These are phyloP conservation scores for Dendrostoma leiphaemia DNA, from an alignment of 2,329 filamentous ascomycete genomes.

Conservation along the genomic window DNA sequence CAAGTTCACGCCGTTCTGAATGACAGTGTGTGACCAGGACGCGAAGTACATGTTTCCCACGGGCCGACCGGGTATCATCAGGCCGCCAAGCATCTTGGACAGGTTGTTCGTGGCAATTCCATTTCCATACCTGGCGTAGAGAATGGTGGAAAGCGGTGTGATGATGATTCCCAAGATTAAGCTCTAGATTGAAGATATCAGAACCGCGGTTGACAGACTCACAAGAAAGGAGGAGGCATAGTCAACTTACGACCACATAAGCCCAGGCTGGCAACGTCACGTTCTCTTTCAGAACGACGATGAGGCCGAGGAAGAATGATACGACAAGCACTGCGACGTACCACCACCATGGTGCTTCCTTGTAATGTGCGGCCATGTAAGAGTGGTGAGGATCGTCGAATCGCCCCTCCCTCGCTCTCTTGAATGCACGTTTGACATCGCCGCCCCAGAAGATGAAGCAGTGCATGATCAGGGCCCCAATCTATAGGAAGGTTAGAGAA, in stretches of 20 bases:
- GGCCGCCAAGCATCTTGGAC: slow-evolving; percentile 55
- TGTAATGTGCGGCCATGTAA: slow-evolving; percentile 52
- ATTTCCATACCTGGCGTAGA: slow-evolving; percentile 53
- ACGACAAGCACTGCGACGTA: slow-evolving; percentile 38
- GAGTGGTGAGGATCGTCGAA: slow-evolving; percentile 51
- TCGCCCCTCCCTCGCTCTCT: slow-evolving; percentile 39
- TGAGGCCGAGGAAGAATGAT: slow-evolving; percentile 44
- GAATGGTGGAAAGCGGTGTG: slow-evolving; percentile 48
- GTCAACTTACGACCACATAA: slow-evolving; percentile 38
- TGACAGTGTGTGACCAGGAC: slow-evolving; percentile 57
- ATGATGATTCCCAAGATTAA: slow-evolving; percentile 44
- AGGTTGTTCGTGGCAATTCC: slow-evolving; percentile 59
- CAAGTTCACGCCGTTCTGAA: slow-evolving; percentile 47
- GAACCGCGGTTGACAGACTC: not conserved
- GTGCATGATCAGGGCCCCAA: slow-evolving; percentile 53
- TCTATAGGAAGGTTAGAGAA: slow-evolving; percentile 31
- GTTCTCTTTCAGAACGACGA: slow-evolving; percentile 44
- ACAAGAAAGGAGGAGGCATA: not conserved
- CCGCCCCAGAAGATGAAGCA: slow-evolving; percentile 54
- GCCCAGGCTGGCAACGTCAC: slow-evolving; percentile 47
- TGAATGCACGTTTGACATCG: slow-evolving; percentile 47
- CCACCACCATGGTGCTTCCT: slow-evolving; percentile 50
- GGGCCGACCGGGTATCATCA: slow-evolving; percentile 48
- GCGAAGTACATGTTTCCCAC: slow-evolving; percentile 59
- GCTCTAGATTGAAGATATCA: not conserved